Evolutionary conservation across 2,329 filamentous ascomycete species (phyloP).

Genomic region (Pseudogymnoascus pannorum): DNA sequence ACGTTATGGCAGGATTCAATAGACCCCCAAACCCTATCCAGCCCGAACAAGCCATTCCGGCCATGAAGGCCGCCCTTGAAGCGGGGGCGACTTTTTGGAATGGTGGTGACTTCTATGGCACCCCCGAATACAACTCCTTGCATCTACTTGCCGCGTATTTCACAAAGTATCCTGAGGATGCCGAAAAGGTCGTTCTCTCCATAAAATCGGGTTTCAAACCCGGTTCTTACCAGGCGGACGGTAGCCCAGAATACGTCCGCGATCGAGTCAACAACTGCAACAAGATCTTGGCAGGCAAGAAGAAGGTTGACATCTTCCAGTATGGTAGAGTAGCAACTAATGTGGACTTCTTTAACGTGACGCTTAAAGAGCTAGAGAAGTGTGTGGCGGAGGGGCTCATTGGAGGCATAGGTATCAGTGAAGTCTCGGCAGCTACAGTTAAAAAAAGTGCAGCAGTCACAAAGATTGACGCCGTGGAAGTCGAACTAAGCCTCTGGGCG

Average conservation of each 20-base stretch:
- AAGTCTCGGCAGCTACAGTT: slow-evolving; percentile 37
- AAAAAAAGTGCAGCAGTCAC: slow-evolving; percentile 32
- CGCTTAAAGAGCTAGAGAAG: slow-evolving; percentile 22
- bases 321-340: slow-evolving; percentile 19
- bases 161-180: slow-evolving; percentile 52
- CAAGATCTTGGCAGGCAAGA: slow-evolving; percentile 34
- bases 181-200: slow-evolving; percentile 50
- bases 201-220: slow-evolving; percentile 48
- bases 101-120: slow-evolving; percentile 57
- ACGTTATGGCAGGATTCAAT: slow-evolving; percentile 17
- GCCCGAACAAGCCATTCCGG: slow-evolving; percentile 40
- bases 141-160: slow-evolving; percentile 55
- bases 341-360: slow-evolving; percentile 11
- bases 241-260: slow-evolving; percentile 44
- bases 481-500: slow-evolving; percentile 38
- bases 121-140: slow-evolving; percentile 48
- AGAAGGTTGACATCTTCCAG: slow-evolving; percentile 44
- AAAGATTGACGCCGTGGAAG: slow-evolving; percentile 39
- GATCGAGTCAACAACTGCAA: slow-evolving; percentile 50
- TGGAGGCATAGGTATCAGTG: slow-evolving; percentile 37
- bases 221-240: slow-evolving; percentile 36
- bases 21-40: slow-evolving; percentile 19
- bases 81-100: slow-evolving; percentile 46
- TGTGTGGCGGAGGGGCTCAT: slow-evolving; percentile 34
- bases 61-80: slow-evolving; percentile 44